Percentiles rank a stretch among this genome's conserved stretches.
Conservation (phyloP, 257 asterid species). For the Thymus mandschuricus region DNA sequence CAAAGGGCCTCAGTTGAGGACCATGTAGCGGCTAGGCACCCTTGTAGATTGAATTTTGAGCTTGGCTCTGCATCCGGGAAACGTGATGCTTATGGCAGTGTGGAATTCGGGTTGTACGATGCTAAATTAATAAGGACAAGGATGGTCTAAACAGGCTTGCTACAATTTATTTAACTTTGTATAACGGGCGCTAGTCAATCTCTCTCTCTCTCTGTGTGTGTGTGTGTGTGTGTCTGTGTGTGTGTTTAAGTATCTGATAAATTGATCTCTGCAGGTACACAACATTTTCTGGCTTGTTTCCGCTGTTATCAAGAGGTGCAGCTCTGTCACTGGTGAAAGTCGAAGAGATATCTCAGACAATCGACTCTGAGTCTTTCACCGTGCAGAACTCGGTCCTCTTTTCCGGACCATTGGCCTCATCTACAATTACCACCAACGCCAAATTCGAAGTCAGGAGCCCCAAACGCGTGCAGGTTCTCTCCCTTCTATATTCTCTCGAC, state of each 20-base stretch:
- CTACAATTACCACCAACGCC: constrained; percentile 77
- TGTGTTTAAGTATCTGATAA: background rate
- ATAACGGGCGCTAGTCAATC: too few species aligned
- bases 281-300: constrained; percentile 74
- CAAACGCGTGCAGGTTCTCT: constrained; percentile 82
- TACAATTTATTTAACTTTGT: too few species aligned
- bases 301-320: constrained; percentile 73
- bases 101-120: background rate
- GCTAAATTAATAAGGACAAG: background rate
- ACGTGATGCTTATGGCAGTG: background rate
- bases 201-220: too few species aligned
- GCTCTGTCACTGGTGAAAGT: constrained; percentile 64
- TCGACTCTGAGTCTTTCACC: constrained; percentile 63
- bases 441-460: constrained; percentile 96
- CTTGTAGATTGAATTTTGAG: too few species aligned
- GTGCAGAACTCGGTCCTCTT: constrained; percentile 81
- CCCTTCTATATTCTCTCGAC: background rate
- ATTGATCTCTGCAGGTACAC: constrained; percentile 63
- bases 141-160: too few species aligned
- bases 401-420: constrained; percentile 77
- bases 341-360: constrained; percentile 91
- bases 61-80: too few species aligned
- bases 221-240: too few species aligned
- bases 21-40: too few species aligned
- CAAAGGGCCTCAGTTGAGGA: too few species aligned